Percentiles rank a stretch among this genome's conserved stretches.
phyloP scores from a whole-genome alignment of 2,329 filamentous ascomycete genomes.

The Emericellopsis atlantica region DNA sequence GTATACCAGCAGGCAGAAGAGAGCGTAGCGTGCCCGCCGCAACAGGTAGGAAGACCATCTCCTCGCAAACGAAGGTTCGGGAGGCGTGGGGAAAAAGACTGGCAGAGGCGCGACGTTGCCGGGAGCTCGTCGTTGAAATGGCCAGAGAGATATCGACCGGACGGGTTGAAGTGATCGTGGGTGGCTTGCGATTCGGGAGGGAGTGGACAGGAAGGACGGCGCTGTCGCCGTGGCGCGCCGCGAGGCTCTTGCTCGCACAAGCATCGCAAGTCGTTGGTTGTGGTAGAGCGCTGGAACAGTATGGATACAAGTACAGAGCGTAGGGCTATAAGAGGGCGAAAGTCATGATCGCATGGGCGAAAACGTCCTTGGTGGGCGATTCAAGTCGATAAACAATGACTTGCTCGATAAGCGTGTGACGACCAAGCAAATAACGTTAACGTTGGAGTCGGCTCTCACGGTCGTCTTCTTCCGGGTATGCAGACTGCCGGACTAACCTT shows the following conservation, averaged over 20 bases:
- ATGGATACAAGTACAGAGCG: not conserved
- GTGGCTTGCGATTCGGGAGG: slow-evolving; percentile 8
- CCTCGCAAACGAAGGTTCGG: not conserved
- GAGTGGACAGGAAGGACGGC: slow-evolving; percentile 9
- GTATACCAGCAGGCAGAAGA: slow-evolving; percentile 17
- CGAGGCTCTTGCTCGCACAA: slow-evolving; percentile 9
- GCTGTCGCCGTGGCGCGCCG: slow-evolving; percentile 7
- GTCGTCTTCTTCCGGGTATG: no score
- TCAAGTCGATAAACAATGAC: no score
- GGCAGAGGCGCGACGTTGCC: slow-evolving; percentile 10
- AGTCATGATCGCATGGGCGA: not conserved
- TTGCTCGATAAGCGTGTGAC: no score
- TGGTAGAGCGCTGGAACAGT: not conserved
- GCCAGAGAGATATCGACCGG: slow-evolving; percentile 19
- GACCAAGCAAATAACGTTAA: no score
- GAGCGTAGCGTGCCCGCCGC: slow-evolving; percentile 3
- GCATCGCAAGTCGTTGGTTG: slow-evolving; percentile 1
- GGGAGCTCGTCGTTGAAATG: slow-evolving; percentile 13
- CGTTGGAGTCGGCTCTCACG: no score
- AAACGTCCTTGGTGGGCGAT: not conserved
- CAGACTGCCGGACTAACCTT: no score
- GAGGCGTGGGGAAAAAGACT: slow-evolving; percentile 17
- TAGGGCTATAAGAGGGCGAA: not conserved
- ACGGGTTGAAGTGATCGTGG: slow-evolving; percentile 3
- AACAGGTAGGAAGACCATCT: not conserved